Evolutionary conservation across 2,329 filamentous ascomycete genomes (phyloP).

Genomic region (Penicillium sp.): DNA sequence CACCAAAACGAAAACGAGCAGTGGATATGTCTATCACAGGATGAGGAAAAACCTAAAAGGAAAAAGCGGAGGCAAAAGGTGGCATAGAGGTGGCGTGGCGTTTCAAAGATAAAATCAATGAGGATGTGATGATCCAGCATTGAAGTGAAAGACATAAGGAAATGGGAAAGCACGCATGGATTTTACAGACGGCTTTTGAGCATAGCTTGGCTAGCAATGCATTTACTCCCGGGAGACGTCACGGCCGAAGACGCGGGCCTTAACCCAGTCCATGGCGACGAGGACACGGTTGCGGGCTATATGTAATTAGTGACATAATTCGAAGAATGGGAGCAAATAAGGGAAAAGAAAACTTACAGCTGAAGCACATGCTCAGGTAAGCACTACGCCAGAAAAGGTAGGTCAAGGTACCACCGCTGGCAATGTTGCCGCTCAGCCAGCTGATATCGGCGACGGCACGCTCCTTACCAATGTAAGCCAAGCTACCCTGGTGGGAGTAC

Average conservation of each 20-base stretch:
- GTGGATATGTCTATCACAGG: slow-evolving; percentile 25
- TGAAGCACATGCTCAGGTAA: slow-evolving; percentile 99
- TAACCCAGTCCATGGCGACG: slow-evolving; percentile 92
- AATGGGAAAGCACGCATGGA: slow-evolving; percentile 3
- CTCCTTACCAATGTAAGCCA: slow-evolving; percentile 98
- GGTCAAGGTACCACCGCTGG: slow-evolving; percentile 87
- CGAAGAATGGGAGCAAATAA: neutral
- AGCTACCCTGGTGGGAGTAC: slow-evolving; percentile 94
- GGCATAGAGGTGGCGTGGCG: slow-evolving; percentile 16
- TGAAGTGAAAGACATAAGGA: slow-evolving; percentile 9
- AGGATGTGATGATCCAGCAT: neutral
- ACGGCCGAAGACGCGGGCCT: slow-evolving; percentile 94
- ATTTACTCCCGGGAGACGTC: slow-evolving; percentile 65
- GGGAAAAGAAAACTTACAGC: slow-evolving; percentile 67
- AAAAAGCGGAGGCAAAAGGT: slow-evolving; percentile 1
- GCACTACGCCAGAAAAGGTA: slow-evolving; percentile 98
- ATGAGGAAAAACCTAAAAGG: slow-evolving; percentile 6
- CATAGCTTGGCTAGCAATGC: neutral
- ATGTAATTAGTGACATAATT: slow-evolving; percentile 1
- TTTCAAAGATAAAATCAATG: slow-evolving; percentile 11
- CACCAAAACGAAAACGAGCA: slow-evolving; percentile 16
- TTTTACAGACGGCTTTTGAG: slow-evolving; percentile 10
- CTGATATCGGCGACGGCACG: slow-evolving; percentile 96
- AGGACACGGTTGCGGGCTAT: slow-evolving; percentile 89
- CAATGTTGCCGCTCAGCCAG: slow-evolving; percentile 96